Conservation (phyloP, 495 filamentous ascomycete genomes). For the Daldinia bambusicola region DNA sequence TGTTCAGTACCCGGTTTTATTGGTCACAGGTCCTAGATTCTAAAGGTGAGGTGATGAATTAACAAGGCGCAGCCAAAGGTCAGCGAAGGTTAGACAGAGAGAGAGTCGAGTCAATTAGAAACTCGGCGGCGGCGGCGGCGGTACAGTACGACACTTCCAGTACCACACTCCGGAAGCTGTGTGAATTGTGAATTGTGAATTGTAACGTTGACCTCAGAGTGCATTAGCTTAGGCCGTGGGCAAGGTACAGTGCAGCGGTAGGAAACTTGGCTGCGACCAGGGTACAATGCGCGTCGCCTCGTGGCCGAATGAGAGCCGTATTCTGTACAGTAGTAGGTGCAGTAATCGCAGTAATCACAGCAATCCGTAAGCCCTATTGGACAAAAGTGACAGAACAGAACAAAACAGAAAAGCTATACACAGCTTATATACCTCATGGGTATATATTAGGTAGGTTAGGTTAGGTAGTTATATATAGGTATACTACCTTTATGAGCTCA, state of each 20-base stretch:
- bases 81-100: neutral
- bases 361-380: constrained; percentile 20
- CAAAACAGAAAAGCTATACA: neutral
- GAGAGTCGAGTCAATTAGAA: constrained; percentile 9
- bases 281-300: constrained; percentile 44
- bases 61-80: constrained; percentile 21
- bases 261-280: constrained; percentile 37
- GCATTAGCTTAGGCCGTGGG: constrained; percentile 35
- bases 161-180: constrained; percentile 29
- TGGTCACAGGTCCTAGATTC: neutral
- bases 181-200: constrained; percentile 5
- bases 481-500: no score
- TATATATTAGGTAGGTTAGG: no score
- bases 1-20: neutral
- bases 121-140: constrained; percentile 25
- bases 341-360: neutral
- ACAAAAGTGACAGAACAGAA: neutral
- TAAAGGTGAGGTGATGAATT: constrained; percentile 12
- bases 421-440: neutral
- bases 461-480: no score
- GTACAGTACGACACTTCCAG: constrained; percentile 4
- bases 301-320: constrained; percentile 38
- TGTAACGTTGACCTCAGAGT: constrained; percentile 50
- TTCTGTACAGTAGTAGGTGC: neutral
- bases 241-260: constrained; percentile 26